Base-by-base conservation (phyloP, 768 basidiomycete genomes). In the Tremella fuciformis region DNA sequence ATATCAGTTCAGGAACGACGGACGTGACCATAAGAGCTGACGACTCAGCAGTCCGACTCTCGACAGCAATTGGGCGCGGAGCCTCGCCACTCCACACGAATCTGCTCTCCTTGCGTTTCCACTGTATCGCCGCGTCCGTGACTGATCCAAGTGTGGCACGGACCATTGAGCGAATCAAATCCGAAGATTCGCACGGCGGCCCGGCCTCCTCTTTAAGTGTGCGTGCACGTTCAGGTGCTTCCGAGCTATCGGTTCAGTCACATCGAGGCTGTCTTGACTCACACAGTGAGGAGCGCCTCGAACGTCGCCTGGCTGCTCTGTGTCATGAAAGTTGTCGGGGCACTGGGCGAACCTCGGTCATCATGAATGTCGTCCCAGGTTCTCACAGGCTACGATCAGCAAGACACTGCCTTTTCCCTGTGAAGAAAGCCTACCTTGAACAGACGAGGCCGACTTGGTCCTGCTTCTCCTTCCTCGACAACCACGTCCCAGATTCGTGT, bases 61-160 rank as follows among this genome's bases (percentile, higher is more conserved):
- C 65, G n/a, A 65, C 8, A 25, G 64, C 66, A 0, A 46, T n/a
- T 8, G 52, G 53, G 13, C 66, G 47, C 2, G 51, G 59, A 3
- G 46, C 57, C 2, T 40, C 47, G 0, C 41, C 57, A n/a, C 13
- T 37, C 64, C 65, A 73, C 16, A 38, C 24, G 44, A 57, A 73
- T 7, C 41, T 18, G 3, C 38, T 29, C n/a, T 46, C 41, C 37
- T 55, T 62, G n/a, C 13, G 25, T 34, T 67, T 59, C 71, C 71
- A 73, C 26, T 29, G 29, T 8, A 73, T 48, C 9, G 49, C 0
- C 7, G 57, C 60, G 8, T 64, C 63, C 8, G 58, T 63, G 0
- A 50, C 58, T 25, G 66, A 66, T 13, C 71, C 71, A 40, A 73
- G 24, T 1, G 70, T 69, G 9, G 70, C 57, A 3, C 53, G 58